These are phyloP conservation scores for Vigna mungo DNA, from an alignment of 306 rosid species.

Conservation along the genomic window DNA sequence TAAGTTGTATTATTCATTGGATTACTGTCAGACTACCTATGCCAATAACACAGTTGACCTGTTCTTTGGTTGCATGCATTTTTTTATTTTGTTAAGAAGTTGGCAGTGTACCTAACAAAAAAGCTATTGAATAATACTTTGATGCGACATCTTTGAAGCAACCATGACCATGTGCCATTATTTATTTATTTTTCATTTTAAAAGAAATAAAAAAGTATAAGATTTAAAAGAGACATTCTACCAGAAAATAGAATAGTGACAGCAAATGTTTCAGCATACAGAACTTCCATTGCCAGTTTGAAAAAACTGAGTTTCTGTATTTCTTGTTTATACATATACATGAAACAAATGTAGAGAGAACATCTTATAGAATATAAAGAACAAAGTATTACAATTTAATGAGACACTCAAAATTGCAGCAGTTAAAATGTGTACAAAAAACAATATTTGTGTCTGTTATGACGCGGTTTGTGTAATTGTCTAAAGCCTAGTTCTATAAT, in stretches of 20 bases:
- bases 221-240: background rate
- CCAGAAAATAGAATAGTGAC: conserved; percentile 27
- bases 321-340: background rate
- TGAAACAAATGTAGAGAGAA: background rate
- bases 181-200: conserved; percentile 12
- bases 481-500: conserved; percentile 32
- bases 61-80: conserved; percentile 32
- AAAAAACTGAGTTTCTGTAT: conserved; percentile 1
- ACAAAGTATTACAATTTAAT: conserved; percentile 32
- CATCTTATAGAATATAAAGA: conserved; percentile 34
- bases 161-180: conserved; percentile 2
- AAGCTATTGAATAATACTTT: conserved; percentile 35
- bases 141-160: conserved; percentile 27
- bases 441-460: conserved; percentile 30
- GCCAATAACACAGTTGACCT: conserved; percentile 37
- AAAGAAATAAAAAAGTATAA: background rate
- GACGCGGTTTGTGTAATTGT: conserved; percentile 36
- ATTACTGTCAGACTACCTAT: background rate
- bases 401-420: conserved; percentile 44
- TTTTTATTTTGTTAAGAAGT: conserved; percentile 13
- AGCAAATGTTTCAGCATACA: background rate
- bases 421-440: conserved; percentile 45
- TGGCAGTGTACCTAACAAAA: conserved; percentile 36
- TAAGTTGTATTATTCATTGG: background rate
- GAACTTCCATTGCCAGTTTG: background rate